A percentile compares a stretch with the other conserved stretches of the same genome.
Conservation (phyloP, 805 yeast species). For the Saccharomycopsis vini region DNA sequence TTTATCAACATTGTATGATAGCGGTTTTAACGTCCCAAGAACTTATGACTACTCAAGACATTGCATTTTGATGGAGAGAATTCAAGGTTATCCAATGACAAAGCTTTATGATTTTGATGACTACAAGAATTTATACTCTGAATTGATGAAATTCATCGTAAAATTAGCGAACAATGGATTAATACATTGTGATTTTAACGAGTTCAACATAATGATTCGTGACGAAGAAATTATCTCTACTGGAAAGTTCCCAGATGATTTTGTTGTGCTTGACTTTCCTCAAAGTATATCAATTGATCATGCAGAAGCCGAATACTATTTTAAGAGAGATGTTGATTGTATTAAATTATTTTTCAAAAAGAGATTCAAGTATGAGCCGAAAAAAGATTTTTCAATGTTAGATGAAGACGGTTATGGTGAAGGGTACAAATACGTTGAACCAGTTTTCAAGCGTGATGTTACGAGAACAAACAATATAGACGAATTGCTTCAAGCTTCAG, state of each 20-base stretch:
- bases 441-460: constrained; percentile 72
- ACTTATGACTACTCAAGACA: constrained; percentile 90
- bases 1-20: constrained; percentile 62
- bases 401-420: constrained; percentile 78
- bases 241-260: constrained; percentile 48
- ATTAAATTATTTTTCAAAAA: constrained; percentile 73
- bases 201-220: constrained; percentile 84
- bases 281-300: constrained; percentile 95
- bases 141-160: constrained; percentile 81
- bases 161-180: constrained; percentile 79
- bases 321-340: constrained; percentile 89
- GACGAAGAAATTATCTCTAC: constrained; percentile 41
- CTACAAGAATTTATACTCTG: constrained; percentile 65
- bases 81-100: constrained; percentile 86
- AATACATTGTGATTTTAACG: constrained; percentile 96
- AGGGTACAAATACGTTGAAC: constrained; percentile 68
- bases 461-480: constrained; percentile 62
- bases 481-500: constrained; percentile 86
- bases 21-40: constrained; percentile 78
- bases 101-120: constrained; percentile 63
- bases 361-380: constrained; percentile 68
- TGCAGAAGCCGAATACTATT: constrained; percentile 77
- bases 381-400: constrained; percentile 56
- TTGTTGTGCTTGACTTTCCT: constrained; percentile 94
- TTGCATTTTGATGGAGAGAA: constrained; percentile 85